A percentile compares a stretch with the other conserved stretches of the same genome.
These are phyloP conservation scores for Aechmea fasciata DNA, from an alignment of 176 grass and related monocot species.

Conservation along the genomic window DNA sequence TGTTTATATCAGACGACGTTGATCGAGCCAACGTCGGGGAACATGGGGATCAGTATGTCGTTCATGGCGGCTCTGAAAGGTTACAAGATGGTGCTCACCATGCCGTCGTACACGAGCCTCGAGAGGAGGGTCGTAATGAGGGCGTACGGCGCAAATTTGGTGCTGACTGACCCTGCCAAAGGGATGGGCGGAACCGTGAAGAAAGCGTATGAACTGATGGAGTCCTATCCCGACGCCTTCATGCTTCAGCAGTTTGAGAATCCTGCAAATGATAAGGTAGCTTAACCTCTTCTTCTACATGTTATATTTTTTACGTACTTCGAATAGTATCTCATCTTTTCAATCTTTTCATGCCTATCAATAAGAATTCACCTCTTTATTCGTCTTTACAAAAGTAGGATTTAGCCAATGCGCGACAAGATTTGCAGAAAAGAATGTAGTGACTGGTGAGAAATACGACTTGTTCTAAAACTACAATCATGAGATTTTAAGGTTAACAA, in stretches of 20 bases:
- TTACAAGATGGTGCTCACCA: constrained; percentile 77
- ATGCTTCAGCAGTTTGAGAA: constrained; percentile 97
- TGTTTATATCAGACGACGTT: constrained; percentile 51
- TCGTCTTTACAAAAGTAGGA: no score
- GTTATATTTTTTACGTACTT: not conserved
- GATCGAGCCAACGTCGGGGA: constrained; percentile 86
- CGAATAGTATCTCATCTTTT: no score
- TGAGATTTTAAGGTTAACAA: no score
- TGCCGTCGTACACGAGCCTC: constrained; percentile 93
- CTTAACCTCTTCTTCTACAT: not conserved
- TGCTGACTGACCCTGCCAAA: constrained; percentile 71
- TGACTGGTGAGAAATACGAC: no score
- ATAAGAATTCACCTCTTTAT: not conserved
- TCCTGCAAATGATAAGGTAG: constrained; percentile 87
- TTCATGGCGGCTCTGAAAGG: constrained; percentile 78
- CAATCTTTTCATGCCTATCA: not conserved
- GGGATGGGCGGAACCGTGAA: constrained; percentile 96
- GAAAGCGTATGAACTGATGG: constrained; percentile 62
- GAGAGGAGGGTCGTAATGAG: constrained; percentile 84
- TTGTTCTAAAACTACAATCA: no score
- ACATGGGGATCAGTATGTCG: constrained; percentile 73
- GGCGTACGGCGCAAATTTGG: constrained; percentile 56
- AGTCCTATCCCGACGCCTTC: constrained; percentile 56
- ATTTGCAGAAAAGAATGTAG: no score
- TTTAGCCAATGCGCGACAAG: no score